Evolutionary conservation across 2,329 filamentous ascomycete species (phyloP).

Genomic region (Scleromitrula shiraiana): DNA sequence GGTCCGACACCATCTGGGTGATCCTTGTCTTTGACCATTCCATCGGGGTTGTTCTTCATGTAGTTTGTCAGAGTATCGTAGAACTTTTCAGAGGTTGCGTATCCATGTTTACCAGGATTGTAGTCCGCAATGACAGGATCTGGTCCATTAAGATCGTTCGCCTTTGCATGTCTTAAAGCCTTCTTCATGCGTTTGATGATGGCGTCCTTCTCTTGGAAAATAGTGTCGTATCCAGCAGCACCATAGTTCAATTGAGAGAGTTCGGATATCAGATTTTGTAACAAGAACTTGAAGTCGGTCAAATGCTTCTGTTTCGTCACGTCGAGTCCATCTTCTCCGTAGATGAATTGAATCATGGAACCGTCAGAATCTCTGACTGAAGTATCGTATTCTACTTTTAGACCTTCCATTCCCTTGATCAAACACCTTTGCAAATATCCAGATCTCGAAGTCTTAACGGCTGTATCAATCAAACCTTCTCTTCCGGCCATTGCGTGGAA

Average conservation of each 20-base stretch:
- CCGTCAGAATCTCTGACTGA: slow-evolving; percentile 93
- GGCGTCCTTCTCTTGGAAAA: slow-evolving; percentile 56
- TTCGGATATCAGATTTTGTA: slow-evolving; percentile 77
- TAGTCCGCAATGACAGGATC: slow-evolving; percentile 70
- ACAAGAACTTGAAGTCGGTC: slow-evolving; percentile 80
- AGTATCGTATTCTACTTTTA: slow-evolving; percentile 86
- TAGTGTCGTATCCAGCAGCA: slow-evolving; percentile 44
- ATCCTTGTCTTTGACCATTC: slow-evolving; percentile 45
- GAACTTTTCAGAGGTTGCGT: slow-evolving; percentile 85
- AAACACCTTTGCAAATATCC: slow-evolving; percentile 95
- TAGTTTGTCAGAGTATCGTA: slow-evolving; percentile 67
- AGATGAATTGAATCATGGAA: slow-evolving; percentile 87
- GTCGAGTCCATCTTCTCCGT: slow-evolving; percentile 93
- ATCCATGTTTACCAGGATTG: slow-evolving; percentile 69
- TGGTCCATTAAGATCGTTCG: slow-evolving; percentile 41
- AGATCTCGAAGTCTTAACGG: slow-evolving; percentile 94
- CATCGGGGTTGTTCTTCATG: slow-evolving; percentile 65
- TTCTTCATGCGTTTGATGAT: slow-evolving; percentile 68
- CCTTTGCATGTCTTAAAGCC: slow-evolving; percentile 63
- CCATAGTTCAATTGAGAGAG: slow-evolving; percentile 67
- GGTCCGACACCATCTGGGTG: slow-evolving; percentile 28
- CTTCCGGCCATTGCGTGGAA: slow-evolving; percentile 99
- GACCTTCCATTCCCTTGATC: slow-evolving; percentile 96
- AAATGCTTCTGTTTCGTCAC: slow-evolving; percentile 91
- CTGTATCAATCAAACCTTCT: slow-evolving; percentile 97